Base-by-base conservation (phyloP, 495 filamentous ascomycete genomes). In the Xylaria longipes region DNA sequence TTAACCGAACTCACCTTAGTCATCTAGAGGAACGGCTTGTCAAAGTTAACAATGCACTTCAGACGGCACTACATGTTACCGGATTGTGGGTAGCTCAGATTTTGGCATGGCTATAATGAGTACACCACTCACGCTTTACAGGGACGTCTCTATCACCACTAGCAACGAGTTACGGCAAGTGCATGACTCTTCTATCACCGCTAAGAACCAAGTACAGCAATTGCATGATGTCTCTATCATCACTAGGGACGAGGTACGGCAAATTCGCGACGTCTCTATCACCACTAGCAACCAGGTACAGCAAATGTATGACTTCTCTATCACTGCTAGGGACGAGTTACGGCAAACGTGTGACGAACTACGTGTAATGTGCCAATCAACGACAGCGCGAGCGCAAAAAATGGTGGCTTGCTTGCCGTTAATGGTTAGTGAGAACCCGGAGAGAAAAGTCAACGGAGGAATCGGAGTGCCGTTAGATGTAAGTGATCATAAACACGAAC, bases 11-110 rank as follows among this genome's bases (percentile, higher is more conserved):
- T 22, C 41, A 50, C 22, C 25, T 65, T 17, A 22, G 14, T 31
- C 27, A n/a, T 37, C 62, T 65, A 5, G 62, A 65, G 22, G 43
- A 65, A 25, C 62, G 62, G 3, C 41, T 65, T 31, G 27, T 25
- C 6, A 65, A 48, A 9, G 62, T 65, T 8, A 65, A 65, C 17
- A 50, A 20, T 65, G 25, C 62, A 20, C 43, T 65, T n/a, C 62
- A 65, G 11, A 65, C 43, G 7, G 27, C 62, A 12, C 43, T 65
- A 0, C 41, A 65, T 14, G 7, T 35, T 50, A 35, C 62, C 5
- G 43, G 5, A 8, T 14, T 65, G 62, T 65, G 15, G 3, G 62
- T 65, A n/a, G 15, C 7, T 50, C 15, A 25, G 31, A 65, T 3
- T 3, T 35, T 6, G 15, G 60, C 5, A 65, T 27, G 17, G 14